Percentiles rank a stretch among this genome's conserved stretches.
phyloP scores from a whole-genome alignment of 163 green algal genomes.

The Scenedesmus sp. region DNA sequence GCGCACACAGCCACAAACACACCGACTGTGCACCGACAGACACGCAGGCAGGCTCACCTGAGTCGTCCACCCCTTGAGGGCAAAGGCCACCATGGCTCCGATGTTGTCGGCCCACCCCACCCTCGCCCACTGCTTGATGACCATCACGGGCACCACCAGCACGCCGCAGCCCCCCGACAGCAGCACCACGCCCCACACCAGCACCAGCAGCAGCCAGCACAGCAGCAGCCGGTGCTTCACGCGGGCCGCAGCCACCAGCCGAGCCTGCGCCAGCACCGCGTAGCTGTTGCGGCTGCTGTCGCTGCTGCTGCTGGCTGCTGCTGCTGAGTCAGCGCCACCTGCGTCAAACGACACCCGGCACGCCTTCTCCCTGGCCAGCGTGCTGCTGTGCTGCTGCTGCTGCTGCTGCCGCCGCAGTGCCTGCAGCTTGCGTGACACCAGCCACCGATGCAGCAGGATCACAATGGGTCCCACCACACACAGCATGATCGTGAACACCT shows the following conservation, averaged over 20 bases:
- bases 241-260: background rate
- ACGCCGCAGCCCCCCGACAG: background rate
- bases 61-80: background rate
- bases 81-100: background rate
- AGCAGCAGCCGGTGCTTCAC: background rate
- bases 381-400: slow-evolving; percentile 13
- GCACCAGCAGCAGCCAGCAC: background rate
- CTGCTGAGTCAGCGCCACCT: background rate
- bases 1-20: background rate
- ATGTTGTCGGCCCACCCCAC: background rate
- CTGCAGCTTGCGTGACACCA: background rate
- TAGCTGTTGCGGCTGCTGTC: background rate
- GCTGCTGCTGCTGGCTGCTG: background rate
- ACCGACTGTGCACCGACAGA: background rate
- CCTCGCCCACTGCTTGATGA: background rate
- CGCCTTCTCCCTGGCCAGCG: background rate
- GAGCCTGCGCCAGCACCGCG: background rate
- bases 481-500: background rate
- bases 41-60: background rate
- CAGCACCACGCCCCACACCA: background rate
- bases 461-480: background rate
- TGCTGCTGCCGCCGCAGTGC: background rate
- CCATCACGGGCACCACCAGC: background rate
- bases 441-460: background rate
- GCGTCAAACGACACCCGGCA: background rate